Evolutionary conservation across 2,329 filamentous ascomycete species (phyloP), one percentile per base, ranked within the genome.

Genomic region (Penicillium italicum): DNA sequence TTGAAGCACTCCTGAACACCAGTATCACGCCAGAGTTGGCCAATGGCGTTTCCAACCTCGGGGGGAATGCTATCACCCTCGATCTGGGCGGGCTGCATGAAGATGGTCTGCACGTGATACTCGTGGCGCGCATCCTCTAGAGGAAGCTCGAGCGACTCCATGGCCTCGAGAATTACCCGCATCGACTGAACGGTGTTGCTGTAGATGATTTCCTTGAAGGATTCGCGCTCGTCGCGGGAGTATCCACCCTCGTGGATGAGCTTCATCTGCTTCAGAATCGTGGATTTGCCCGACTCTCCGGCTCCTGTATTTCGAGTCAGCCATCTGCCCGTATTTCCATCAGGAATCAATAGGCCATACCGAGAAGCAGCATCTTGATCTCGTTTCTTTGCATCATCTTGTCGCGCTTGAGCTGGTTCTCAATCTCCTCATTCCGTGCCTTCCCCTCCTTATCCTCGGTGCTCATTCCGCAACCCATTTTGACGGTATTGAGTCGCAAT

Each of bases 391-490:
- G 92, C 83, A 96, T 89, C 90, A 97, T 90, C 80, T 96, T 95
- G 75, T 99, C 94, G 76, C 91, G 85, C 85, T 97, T 97, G 74
- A 97, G 82, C 82, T 97, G 93, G 77, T 97, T 97, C 80, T 99
- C 94, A 73, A 99, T 99, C 86, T 97, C 93, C 84, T 99, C 94
- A 76, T 99, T 97, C 69, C 94, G 88, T 82, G 91, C 90, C 90
- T 97, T 97, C 80, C 94, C 93, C 91, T 97, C 94, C 88, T 97
- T 97, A 81, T 97, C 94, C 82, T 97, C 94, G 74, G 94, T 96
- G 77, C 93, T 97, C 91, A 97, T 96, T 80, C 93, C 93, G 78
- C 94, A 99, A 86, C 94, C 94, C 94, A 99, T 99, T 71, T 82
- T 91, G 88, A 75, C 80, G 78, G 76, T 66, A 50, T 53, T 61